Conservation (phyloP, 2,329 filamentous ascomycete species). For the Verticillium nubilum region DNA sequence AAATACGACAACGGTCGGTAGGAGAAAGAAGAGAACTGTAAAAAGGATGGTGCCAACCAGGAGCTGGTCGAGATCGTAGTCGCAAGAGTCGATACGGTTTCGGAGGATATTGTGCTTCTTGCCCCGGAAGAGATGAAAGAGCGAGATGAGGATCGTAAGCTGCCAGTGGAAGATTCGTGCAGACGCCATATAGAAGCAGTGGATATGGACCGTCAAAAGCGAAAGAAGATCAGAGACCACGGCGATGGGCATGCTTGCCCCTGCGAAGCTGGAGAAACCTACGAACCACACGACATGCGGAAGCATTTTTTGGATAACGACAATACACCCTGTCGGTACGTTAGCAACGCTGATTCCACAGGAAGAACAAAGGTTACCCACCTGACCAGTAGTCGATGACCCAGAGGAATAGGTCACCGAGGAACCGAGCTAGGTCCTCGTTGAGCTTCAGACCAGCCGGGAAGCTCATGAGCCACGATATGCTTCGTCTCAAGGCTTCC, state of each 20-base stretch:
- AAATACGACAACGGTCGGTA: conserved; percentile 93
- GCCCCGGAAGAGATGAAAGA: conserved; percentile 97
- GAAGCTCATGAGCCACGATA: conserved; percentile 93
- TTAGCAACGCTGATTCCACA: neutral
- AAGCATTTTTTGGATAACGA: conserved; percentile 71
- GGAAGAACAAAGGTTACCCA: conserved; percentile 32
- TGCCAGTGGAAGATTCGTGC: conserved; percentile 99
- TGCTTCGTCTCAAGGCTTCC: conserved; percentile 79
- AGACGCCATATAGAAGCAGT: conserved; percentile 95
- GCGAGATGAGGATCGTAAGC: conserved; percentile 87
- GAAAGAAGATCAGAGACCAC: conserved; percentile 93
- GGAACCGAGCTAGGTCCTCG: conserved; percentile 84
- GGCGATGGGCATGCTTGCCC: conserved; percentile 94
- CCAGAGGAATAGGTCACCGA: conserved; percentile 95
- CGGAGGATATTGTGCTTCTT: conserved; percentile 97
- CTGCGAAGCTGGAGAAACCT: conserved; percentile 90
- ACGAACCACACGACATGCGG: conserved; percentile 87
- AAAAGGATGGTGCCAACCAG: conserved; percentile 95
- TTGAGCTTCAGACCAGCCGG: conserved; percentile 94
- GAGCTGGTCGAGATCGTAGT: conserved; percentile 96
- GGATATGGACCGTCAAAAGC: conserved; percentile 88
- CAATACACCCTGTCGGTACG: conserved; percentile 59
- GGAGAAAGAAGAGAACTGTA: conserved; percentile 86
- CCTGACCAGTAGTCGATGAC: conserved; percentile 97
- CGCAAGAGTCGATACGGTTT: conserved; percentile 96